These are phyloP conservation scores for Skeletonema marinoi DNA, from an alignment of 108 stramenopile genomes.

Conservation along the genomic window DNA sequence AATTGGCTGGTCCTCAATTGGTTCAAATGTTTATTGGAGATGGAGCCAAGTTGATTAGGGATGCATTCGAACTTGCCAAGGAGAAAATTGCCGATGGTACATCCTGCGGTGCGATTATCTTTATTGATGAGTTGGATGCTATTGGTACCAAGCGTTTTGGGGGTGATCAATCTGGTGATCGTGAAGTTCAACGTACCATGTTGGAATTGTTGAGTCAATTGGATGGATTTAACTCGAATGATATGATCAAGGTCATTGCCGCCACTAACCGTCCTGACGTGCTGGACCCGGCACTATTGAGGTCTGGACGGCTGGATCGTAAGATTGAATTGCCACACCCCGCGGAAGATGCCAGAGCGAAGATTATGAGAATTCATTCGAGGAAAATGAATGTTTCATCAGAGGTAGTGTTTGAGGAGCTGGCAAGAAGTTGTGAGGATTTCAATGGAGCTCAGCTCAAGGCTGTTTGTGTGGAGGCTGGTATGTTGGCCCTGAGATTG, in stretches of 20 bases:
- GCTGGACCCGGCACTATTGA: conserved; percentile 96
- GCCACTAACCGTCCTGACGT: conserved; percentile 98
- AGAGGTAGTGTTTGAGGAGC: conserved; percentile 96
- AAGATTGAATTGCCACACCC: conserved; percentile 99
- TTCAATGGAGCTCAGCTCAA: conserved; percentile 99
- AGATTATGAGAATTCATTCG: conserved; percentile 94
- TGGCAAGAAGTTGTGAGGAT: conserved; percentile 95
- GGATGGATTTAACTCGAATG: conserved; percentile 96
- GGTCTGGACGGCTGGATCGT: conserved; percentile 96
- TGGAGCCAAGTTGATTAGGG: conserved; percentile 98
- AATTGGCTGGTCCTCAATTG: conserved; percentile 97
- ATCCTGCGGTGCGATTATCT: conserved; percentile 88
- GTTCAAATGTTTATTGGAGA: conserved; percentile 99
- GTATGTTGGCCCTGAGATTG: conserved; percentile 95
- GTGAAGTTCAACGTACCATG: conserved; percentile 99
- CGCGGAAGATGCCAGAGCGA: conserved; percentile 92
- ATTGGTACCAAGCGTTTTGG: conserved; percentile 99
- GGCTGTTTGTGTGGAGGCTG: conserved; percentile 99
- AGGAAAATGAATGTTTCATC: conserved; percentile 90
- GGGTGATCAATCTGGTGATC: conserved; percentile 97
- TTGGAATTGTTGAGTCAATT: conserved; percentile 98
- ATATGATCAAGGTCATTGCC: conserved; percentile 99
- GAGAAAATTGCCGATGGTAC: conserved; percentile 89
- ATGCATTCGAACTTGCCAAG: conserved; percentile 98
- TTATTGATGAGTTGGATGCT: conserved; percentile 99